These are phyloP conservation scores for Eruca vesicaria DNA, from an alignment of 441 rosid genomes.

Conservation along the genomic window DNA sequence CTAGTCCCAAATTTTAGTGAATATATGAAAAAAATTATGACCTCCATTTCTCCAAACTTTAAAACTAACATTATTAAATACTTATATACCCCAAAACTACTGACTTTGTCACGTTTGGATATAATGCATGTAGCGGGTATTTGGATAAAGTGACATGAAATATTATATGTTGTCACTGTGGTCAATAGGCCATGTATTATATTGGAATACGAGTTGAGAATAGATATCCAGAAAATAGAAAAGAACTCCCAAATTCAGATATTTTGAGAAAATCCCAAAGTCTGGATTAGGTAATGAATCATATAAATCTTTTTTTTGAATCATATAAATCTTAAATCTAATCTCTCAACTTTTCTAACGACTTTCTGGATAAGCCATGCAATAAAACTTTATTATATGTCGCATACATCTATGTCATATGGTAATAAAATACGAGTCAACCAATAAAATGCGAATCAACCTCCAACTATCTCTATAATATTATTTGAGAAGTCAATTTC, in stretches of 20 bases:
- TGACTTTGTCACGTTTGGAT: neutral
- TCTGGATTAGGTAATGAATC: constrained; percentile 10
- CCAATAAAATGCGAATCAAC: too few relatives aligned
- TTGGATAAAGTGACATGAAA: constrained; percentile 9
- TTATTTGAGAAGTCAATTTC: too few relatives aligned
- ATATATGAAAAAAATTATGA: too few relatives aligned
- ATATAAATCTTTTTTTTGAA: neutral
- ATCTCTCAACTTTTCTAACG: neutral
- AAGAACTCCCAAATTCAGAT: neutral
- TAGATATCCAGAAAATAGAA: neutral
- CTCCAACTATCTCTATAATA: too few relatives aligned
- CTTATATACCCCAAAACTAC: neutral
- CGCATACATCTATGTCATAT: neutral
- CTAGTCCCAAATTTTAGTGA: too few relatives aligned
- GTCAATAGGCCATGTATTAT: neutral
- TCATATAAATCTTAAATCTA: neutral
- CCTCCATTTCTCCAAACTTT: too few relatives aligned
- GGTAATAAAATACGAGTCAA: neutral
- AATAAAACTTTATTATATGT: neutral
- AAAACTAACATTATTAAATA: too few relatives aligned
- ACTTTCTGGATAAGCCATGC: constrained; percentile 16
- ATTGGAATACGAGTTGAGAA: neutral
- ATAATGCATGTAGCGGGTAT: neutral
- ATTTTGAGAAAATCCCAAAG: constrained; percentile 23
- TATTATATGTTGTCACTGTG: neutral